These are phyloP conservation scores for Annulohypoxylon bovei DNA, from an alignment of 495 filamentous ascomycete species.

Conservation along the genomic window DNA sequence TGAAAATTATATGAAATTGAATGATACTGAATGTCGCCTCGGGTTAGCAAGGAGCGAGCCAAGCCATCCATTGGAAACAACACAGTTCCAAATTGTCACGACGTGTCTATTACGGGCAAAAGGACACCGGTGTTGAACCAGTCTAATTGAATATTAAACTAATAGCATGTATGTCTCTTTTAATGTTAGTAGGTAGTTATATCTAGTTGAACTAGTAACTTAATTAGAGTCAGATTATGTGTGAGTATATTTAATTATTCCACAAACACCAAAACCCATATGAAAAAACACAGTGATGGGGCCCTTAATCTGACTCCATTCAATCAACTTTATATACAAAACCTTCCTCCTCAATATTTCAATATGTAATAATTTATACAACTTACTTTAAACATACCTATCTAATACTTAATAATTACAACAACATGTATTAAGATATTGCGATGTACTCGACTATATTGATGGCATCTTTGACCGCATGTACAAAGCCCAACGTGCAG, in stretches of 20 bases:
- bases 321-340: too few species aligned
- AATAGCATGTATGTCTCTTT: not conserved
- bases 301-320: too few species aligned
- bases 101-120: slow-evolving; percentile 10
- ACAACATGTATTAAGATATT: not conserved
- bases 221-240: too few species aligned
- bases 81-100: not conserved
- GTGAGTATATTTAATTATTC: too few species aligned
- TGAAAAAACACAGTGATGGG: too few species aligned
- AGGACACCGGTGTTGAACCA: not conserved
- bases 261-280: too few species aligned
- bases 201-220: too few species aligned
- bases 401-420: not conserved
- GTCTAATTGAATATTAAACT: not conserved
- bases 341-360: not conserved
- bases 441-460: not conserved
- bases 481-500: not conserved
- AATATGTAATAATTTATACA: not conserved
- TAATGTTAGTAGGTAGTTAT: not conserved
- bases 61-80: not conserved
- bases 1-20: not conserved
- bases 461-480: not conserved
- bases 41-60: slow-evolving; percentile 32
- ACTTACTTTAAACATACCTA: not conserved
- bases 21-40: slow-evolving; percentile 13